Evolutionary conservation across 164 flowering plant species (phyloP).

Genomic region (Paratinospora sagittata): DNA sequence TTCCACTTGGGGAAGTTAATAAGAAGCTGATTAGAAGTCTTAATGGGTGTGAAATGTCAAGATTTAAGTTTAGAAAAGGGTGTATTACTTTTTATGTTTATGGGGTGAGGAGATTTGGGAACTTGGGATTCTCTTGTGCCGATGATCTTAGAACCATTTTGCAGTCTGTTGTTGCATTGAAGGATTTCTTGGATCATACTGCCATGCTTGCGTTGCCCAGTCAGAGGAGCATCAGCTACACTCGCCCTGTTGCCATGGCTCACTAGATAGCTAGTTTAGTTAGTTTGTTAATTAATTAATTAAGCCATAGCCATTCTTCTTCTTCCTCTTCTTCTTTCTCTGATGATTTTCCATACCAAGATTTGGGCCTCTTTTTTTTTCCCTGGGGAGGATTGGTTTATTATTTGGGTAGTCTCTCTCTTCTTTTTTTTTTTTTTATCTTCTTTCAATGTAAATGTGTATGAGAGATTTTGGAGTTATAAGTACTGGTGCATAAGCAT

Average conservation of each 20-base stretch:
- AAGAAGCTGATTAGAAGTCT: constrained; percentile 55
- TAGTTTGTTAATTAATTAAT: neutral
- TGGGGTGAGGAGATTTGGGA: constrained; percentile 54
- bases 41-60: constrained; percentile 66
- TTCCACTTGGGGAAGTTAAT: constrained; percentile 87
- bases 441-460: neutral
- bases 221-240: constrained; percentile 49
- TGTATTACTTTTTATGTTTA: constrained; percentile 85
- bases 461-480: neutral
- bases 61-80: constrained; percentile 92
- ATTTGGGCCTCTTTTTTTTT: neutral
- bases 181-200: constrained; percentile 93
- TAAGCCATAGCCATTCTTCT: neutral
- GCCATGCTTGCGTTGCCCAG: constrained; percentile 90
- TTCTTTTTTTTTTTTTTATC: neutral
- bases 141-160: constrained; percentile 64
- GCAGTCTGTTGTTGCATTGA: constrained; percentile 65
- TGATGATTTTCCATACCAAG: neutral
- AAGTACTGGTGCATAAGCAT: neutral
- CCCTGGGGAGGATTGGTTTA: neutral
- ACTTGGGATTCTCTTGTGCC: constrained; percentile 46
- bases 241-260: constrained; percentile 49
- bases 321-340: neutral
- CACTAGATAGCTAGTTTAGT: constrained; percentile 17
- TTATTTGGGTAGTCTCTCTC: neutral